Evolutionary conservation across 495 filamentous ascomycete species (phyloP).

Genomic region (Hyaloscypha hepaticicola): DNA sequence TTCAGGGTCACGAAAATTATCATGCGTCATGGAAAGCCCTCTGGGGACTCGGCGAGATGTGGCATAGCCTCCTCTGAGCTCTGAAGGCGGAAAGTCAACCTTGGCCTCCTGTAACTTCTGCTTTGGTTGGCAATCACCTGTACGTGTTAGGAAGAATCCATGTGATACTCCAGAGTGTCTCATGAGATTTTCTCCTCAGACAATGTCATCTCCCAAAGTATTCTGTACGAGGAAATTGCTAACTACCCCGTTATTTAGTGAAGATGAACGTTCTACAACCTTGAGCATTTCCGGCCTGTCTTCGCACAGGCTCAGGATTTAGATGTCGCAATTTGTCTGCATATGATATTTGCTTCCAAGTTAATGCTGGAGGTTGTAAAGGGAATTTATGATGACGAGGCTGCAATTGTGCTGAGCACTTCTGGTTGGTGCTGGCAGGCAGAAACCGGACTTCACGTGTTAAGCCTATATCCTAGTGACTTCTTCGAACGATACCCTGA

Average conservation of each 20-base stretch:
- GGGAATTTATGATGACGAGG: constrained; percentile 38
- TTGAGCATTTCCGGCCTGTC: constrained; percentile 42
- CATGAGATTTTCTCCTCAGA: too few relatives aligned
- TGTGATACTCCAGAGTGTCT: too few relatives aligned
- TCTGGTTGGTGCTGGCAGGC: constrained; percentile 46
- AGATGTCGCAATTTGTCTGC: constrained; percentile 58
- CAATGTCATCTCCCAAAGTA: too few relatives aligned
- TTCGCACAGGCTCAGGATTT: constrained; percentile 51
- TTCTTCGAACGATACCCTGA: constrained; percentile 54
- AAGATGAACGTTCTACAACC: constrained; percentile 39
- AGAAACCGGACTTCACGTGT: constrained; percentile 42
- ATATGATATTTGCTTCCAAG: constrained; percentile 52
- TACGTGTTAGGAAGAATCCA: too few relatives aligned
- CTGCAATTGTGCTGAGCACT: constrained; percentile 39
- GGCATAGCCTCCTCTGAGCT: neutral
- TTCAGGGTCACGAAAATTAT: neutral
- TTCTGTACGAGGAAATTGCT: too few relatives aligned
- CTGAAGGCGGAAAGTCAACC: neutral
- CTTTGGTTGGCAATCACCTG: neutral
- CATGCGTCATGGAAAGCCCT: neutral
- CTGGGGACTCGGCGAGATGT: neutral
- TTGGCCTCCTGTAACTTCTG: neutral
- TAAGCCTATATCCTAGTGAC: constrained; percentile 14
- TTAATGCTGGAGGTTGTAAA: constrained; percentile 47
- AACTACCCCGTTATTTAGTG: too few relatives aligned